These are phyloP conservation scores for Dentipellis sp. DNA, from an alignment of 768 basidiomycete species.

Conservation along the genomic window DNA sequence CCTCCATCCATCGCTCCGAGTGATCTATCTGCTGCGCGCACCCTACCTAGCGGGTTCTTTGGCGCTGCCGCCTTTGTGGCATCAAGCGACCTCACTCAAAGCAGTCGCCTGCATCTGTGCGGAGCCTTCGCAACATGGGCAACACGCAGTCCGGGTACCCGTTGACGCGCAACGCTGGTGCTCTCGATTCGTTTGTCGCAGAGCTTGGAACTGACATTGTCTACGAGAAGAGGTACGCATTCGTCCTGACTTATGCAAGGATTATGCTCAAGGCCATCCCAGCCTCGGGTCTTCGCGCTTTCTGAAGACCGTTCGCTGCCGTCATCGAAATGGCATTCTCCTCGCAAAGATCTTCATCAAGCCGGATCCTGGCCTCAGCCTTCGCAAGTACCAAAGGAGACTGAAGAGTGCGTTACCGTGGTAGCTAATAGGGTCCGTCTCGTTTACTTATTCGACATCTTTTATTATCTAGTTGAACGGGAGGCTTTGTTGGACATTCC, in stretches of 20 bases:
- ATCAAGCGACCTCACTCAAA: no score
- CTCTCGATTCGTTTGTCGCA: conserved; percentile 83
- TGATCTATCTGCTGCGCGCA: no score
- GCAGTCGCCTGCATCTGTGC: no score
- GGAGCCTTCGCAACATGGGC: conserved; percentile 42
- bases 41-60: no score
- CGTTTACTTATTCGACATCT: background rate
- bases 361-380: conserved; percentile 75
- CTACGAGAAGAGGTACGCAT: conserved; percentile 81
- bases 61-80: no score
- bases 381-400: conserved; percentile 64
- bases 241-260: background rate
- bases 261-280: background rate
- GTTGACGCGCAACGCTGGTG: conserved; percentile 64
- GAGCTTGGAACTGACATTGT: conserved; percentile 82
- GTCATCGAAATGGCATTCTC: conserved; percentile 73
- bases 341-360: conserved; percentile 96
- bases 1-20: no score
- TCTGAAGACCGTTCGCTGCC: conserved; percentile 76
- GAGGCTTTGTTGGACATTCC: conserved; percentile 77
- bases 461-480: conserved; percentile 55
- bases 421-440: conserved; percentile 1
- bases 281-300: conserved; percentile 68
- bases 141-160: conserved; percentile 67
- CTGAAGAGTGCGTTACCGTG: conserved; percentile 52